Base-by-base conservation (phyloP, 345 rosid genomes). In the Hirschfeldia incana region DNA sequence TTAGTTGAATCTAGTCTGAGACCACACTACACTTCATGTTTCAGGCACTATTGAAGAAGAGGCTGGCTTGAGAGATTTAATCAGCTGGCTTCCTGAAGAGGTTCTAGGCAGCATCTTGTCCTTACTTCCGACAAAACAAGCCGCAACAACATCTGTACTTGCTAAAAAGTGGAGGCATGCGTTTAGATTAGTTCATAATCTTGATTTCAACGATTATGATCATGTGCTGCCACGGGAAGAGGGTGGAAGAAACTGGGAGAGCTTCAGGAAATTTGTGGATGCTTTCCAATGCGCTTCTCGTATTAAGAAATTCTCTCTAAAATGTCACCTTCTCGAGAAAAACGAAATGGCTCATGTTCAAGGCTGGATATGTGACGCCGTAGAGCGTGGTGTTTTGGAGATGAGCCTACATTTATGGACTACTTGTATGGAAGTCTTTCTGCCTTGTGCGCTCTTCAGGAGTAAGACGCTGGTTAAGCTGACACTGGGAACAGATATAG, bases 381-480 rank as follows among this genome's bases (percentile, higher is more conserved):
- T 53, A 3, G 63, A 16, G 6, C 73, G 17, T 16, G 44, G 63
- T 16, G 73, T 53, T 32, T 10, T 33, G 30, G 73, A 70, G 6
- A 13, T 46, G 16, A 12, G 1, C 16, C 15, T 46, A 46, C 1
- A 4, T 12, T 46, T 46, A 46, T 3, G 5, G 53, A 46, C 15
- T 46, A 3, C 13, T 11, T 3, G 32, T 29, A 12, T 1, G 12
- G 4, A 42, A 17, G 15, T 30, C 6, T 0, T 2, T 57, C 13
- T 75, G 30, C 58, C 73, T 29, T 6, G 26, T 29, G n/a, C 11
- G 67, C 67, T 75, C 21, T 15, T 58, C 3, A 13, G 12, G 34
- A 9, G 73, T 73, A 67, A 39, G 17, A 57, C 58, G 4, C 67
- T 75, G 1, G 79, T 75, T 39, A 75, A 39, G 67, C 67, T 67